These are phyloP conservation scores for Nakataea oryzae DNA, from an alignment of 2,329 filamentous ascomycete species.

Conservation along the genomic window DNA sequence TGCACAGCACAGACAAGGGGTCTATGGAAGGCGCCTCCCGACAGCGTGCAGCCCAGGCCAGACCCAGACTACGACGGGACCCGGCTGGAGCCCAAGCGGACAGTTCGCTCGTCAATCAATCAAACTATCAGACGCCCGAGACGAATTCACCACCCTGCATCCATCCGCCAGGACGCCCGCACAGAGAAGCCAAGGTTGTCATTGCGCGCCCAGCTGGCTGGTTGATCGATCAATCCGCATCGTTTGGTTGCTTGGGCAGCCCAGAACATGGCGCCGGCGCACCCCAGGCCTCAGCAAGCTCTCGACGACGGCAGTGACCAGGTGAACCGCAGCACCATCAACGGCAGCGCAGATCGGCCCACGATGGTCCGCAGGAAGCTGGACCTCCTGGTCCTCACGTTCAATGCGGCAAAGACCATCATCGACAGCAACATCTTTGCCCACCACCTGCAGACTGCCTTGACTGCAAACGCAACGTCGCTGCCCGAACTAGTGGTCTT, in stretches of 20 bases:
- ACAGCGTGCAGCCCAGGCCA: not conserved
- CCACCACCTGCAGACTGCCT: slow-evolving; percentile 52
- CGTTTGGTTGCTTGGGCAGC: too few species aligned
- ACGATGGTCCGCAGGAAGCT: slow-evolving; percentile 38
- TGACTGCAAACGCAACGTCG: slow-evolving; percentile 35
- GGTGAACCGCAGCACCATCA: not conserved
- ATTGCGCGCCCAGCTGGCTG: too few species aligned
- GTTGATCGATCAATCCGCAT: not conserved
- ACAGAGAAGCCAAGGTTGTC: not conserved
- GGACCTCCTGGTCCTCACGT: slow-evolving; percentile 71
- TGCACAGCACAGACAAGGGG: not conserved
- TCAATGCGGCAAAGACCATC: slow-evolving; percentile 71
- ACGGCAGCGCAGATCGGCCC: not conserved
- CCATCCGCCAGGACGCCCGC: not conserved
- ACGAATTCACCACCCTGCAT: too few species aligned
- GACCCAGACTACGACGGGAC: too few species aligned
- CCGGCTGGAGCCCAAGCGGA: too few species aligned
- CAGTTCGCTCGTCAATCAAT: not conserved
- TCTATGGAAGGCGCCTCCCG: not conserved
- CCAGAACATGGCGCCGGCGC: not conserved
- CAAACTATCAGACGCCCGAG: not conserved
- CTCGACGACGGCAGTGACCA: too few species aligned
- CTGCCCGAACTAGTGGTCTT: slow-evolving; percentile 46
- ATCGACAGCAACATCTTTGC: slow-evolving; percentile 64
- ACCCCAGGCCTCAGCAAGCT: too few species aligned